Conservation (phyloP, 768 basidiomycete species). For the Vishniacozyma victoriae region DNA sequence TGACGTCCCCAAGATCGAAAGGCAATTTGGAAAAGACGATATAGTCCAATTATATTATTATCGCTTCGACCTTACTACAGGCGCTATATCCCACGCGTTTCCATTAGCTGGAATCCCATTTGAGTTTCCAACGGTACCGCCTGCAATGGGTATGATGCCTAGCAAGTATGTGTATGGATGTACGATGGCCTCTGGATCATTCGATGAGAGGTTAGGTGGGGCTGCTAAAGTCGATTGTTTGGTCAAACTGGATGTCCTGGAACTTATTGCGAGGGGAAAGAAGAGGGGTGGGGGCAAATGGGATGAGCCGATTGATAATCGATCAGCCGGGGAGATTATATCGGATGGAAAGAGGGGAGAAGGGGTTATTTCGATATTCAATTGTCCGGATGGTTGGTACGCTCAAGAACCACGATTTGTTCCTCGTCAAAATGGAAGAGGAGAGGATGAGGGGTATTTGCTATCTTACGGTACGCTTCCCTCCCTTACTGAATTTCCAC, state of each 20-base stretch:
- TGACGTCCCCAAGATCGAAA: constrained; percentile 32
- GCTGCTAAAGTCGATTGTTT: constrained; percentile 50
- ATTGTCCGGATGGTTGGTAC: constrained; percentile 40
- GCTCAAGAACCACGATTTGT: constrained; percentile 49
- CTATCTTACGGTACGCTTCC: constrained; percentile 44
- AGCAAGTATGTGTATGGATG: constrained; percentile 48
- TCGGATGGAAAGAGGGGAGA: constrained; percentile 26
- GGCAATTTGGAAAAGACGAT: constrained; percentile 36
- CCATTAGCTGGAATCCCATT: constrained; percentile 47
- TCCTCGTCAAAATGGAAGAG: constrained; percentile 18
- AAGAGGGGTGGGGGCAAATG: constrained; percentile 24
- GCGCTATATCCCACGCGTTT: constrained; percentile 42
- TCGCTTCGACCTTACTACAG: constrained; percentile 31
- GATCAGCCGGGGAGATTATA: constrained; percentile 38
- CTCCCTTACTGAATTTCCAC: not conserved
- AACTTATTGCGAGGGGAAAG: constrained; percentile 32
- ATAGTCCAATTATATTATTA: constrained; percentile 46
- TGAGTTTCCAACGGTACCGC: constrained; percentile 48
- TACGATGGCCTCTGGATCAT: constrained; percentile 46
- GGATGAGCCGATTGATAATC: constrained; percentile 36
- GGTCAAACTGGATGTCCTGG: constrained; percentile 47
- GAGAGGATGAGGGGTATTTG: constrained; percentile 48
- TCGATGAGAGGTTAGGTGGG: constrained; percentile 47
- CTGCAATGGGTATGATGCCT: constrained; percentile 34
- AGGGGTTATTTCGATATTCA: constrained; percentile 45